Evolutionary conservation across 2,329 filamentous ascomycete genomes (phyloP), one percentile per base, ranked within the genome.

Genomic region (Exophiala sp.): DNA sequence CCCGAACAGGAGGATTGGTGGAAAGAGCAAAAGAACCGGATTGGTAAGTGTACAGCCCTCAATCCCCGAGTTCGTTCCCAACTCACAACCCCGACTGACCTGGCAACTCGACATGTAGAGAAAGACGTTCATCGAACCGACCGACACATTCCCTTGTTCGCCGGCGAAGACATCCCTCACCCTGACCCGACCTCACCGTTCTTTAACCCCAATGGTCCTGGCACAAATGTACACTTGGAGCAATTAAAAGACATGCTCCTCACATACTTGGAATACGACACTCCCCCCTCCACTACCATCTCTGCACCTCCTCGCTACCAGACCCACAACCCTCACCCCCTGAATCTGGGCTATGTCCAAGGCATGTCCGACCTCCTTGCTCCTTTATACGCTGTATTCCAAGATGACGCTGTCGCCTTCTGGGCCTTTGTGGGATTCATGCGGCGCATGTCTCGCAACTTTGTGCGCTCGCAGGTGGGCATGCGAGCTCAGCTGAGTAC

Each of bases 211-310:
- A 89, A 91, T 10, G 86, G 90, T 37, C 81, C 83, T 2, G 93
- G 93, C 56, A 98, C 93, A 40, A 98, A 98, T 62, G 90, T 96
- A 4, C 93, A 98, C 68, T 79, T 98, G 57, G 93, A 98, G 69
- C 93, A 98, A 72, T 87, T 98, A 81, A 98, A 98, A 71, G 93
- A 98, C 66, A 95, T 98, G 87, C 82, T 98, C 0, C 77, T 98
- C 14, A 97, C 93, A 0, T 98, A 98, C 68, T 97, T 98, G 66
- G 93, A 98, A 70, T 94, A 94, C 70, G 98, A 98, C 71, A 60
- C 57, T 11, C 59, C 59, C 30, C 57, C 58, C 24, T 52, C 57
- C 14, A 16, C 53, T 18, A 41, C 21, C 27, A 19, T 45, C 21
- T 9, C 46, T 2, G 16, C n/a, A 16, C 2, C 37, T 10, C 38